These are phyloP conservation scores for Carex cristatella DNA, from an alignment of 176 grass and related monocot species.

Conservation along the genomic window DNA sequence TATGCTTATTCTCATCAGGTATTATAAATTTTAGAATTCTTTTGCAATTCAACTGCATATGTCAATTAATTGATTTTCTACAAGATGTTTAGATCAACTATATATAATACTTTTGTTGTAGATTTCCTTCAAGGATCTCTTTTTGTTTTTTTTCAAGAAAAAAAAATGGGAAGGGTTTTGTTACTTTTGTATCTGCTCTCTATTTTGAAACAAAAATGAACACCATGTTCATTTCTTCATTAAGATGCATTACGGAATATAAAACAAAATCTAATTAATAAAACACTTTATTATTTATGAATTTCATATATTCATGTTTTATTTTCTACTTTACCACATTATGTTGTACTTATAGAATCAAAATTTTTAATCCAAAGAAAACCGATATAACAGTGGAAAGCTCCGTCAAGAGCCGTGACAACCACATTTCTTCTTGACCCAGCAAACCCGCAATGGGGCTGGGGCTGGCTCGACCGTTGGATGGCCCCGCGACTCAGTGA, in stretches of 20 bases:
- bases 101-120: background rate
- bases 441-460: slow-evolving; percentile 76
- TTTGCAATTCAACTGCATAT: too few relatives aligned
- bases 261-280: background rate
- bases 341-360: slow-evolving; percentile 26
- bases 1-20: slow-evolving; percentile 91
- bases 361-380: background rate
- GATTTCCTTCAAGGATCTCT: background rate
- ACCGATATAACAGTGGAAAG: slow-evolving; percentile 71
- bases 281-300: background rate
- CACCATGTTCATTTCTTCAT: background rate
- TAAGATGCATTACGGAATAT: background rate
- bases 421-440: slow-evolving; percentile 54
- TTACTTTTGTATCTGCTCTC: too few relatives aligned
- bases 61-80: background rate
- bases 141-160: too few relatives aligned
- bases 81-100: background rate
- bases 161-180: too few relatives aligned
- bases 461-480: slow-evolving; percentile 81
- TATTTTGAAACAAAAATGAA: background rate
- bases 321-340: background rate
- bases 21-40: background rate
- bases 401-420: slow-evolving; percentile 33
- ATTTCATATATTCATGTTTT: background rate
- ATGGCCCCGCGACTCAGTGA: slow-evolving; percentile 68